These are phyloP conservation scores for Thielaviopsis musarum DNA, from an alignment of 2,329 filamentous ascomycete species.

Conservation along the genomic window DNA sequence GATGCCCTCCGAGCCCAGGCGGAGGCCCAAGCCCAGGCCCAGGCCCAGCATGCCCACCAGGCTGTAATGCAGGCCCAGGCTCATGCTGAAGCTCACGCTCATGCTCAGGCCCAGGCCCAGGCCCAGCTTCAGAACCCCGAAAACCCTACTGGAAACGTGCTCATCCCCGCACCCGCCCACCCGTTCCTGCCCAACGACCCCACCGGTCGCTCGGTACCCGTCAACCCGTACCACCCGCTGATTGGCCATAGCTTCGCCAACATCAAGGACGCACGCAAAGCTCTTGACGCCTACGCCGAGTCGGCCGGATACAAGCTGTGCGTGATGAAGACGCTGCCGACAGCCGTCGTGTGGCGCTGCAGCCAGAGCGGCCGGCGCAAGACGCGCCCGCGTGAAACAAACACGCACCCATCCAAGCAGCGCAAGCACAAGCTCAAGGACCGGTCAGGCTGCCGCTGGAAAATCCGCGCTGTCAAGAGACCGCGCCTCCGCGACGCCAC, in stretches of 20 bases:
- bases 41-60: constrained; percentile 2
- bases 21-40: constrained; percentile 5
- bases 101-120: constrained; percentile 4
- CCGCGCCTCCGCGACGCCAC: constrained; percentile 12
- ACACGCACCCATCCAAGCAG: constrained; percentile 9
- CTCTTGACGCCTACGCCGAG: constrained; percentile 11
- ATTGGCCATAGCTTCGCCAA: constrained; percentile 11
- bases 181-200: constrained; percentile 11
- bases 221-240: constrained; percentile 10
- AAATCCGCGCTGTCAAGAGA: constrained; percentile 10
- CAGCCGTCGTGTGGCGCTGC: constrained; percentile 11
- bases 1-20: not conserved
- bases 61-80: not conserved
- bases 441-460: constrained; percentile 11
- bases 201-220: constrained; percentile 10
- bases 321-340: constrained; percentile 11
- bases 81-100: too few relatives aligned
- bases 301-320: constrained; percentile 10
- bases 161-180: constrained; percentile 10
- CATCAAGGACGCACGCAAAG: constrained; percentile 7
- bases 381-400: not conserved
- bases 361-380: constrained; percentile 10
- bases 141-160: not conserved
- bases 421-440: constrained; percentile 11
- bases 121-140: not conserved